Evolutionary conservation across 139 green algal species (phyloP), one percentile per base, ranked within the genome.

Genomic region (Zygnema circumcarinatum): DNA sequence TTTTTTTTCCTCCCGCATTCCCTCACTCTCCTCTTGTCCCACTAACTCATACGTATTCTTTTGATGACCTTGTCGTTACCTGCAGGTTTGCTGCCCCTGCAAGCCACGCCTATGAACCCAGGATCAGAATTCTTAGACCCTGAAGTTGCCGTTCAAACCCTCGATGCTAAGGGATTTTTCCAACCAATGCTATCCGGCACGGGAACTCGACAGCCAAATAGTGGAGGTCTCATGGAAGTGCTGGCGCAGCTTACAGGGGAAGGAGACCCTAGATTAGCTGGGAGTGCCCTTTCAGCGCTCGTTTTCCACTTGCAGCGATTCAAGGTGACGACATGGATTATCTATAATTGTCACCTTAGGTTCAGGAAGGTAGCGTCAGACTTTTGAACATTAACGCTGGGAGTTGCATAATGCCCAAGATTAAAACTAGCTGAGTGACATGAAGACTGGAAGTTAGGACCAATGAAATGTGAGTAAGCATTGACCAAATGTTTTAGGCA

Each of bases 71-170:
- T n/a, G n/a, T n/a, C n/a, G 7, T 16, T 62, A 62, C 7, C 16
- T 62, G 47, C 47, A 62, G 47, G 47, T 62, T 62, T 62, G 47
- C 16, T 62, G 7, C 7, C 47, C 47, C 31, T 83, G 38, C 82
- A 88, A 35, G 39, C 76, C 35, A 88, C 82, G 29, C 33, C 82
- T 53, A 42, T 88, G 35, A 21, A 62, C 16, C 68, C 82, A 33
- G 68, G 67, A 11, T 32, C 67, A 22, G 82, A 88, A 35, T 88
- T 84, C 22, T 33, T 84, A 1, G 67, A 85, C 21, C 67, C 82
- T 33, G 39, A 83, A 38, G 54, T 42, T 75, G 76, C 76, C 16
- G 16, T 67, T 35, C 69, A 41, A 52, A 41, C 36, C 3, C 11
- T 41, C 7, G 69, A 39, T 25, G 16, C 7, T 16, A 7, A 41